Base-by-base conservation (phyloP, 1,284 basidiomycete species). In the Wolfiporia cocos region DNA sequence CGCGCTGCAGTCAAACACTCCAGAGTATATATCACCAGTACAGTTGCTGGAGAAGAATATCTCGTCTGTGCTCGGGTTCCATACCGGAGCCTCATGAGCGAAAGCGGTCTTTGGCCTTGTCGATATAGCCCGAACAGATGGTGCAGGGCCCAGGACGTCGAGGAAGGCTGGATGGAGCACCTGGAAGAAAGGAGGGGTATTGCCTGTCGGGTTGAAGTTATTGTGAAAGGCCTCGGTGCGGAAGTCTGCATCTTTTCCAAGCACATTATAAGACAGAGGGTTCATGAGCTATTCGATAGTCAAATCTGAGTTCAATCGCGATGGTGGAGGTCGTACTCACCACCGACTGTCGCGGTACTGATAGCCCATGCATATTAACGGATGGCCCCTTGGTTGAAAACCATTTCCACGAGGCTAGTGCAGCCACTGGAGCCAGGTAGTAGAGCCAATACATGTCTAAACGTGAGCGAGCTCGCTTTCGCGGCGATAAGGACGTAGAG, bases 81-180 rank as follows among this genome's bases (percentile, higher is more conserved):
- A 86, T 2, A 86, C 70, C 0, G 78, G 79, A 2, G 84, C 86
- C 61, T 89, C 85, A 51, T 88, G 86, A 15, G 84, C 85, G 49
- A 86, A 76, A 0, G 81, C 75, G 53, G 74, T 82, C 14, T 71
- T 71, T 1, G 69, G 64, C 48, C 77, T 74, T 2, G 70, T 71
- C 0, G 78, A 75, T 18, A 89, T 70, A 46, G 73, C 58, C 3
- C 70, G 69, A 37, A 88, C 70, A 0, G 73, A 72, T 3, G 86
- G 74, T 29, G 66, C 63, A 7, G 61, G 51, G 0, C 86, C 85
- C 3, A 87, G 72, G 47, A 86, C 66, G 24, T 52, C 39, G 46
- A 80, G 62, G 59, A 89, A 89, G 5, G 62, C 66, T 3, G 63
- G 51, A 53, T 87, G 71, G 55, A 86, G 85, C 42, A 83, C 65